Evolutionary conservation across 345 rosid genomes (phyloP).

Genomic region (Abelmoschus esculentus): DNA sequence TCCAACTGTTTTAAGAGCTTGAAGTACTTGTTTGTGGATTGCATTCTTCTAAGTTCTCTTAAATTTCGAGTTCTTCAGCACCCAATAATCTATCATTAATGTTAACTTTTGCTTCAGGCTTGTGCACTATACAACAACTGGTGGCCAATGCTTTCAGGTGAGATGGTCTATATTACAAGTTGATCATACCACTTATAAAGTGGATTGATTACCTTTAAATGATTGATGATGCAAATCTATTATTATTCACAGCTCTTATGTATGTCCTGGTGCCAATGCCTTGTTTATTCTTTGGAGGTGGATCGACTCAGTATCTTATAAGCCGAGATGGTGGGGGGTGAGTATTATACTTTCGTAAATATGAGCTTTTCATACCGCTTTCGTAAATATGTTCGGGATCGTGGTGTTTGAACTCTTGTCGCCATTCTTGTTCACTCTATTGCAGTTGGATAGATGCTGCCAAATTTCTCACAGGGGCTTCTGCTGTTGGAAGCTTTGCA

Average conservation of each 20-base stretch:
- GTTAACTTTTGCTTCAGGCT: constrained; percentile 40
- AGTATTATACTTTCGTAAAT: constrained; percentile 34
- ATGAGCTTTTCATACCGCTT: neutral
- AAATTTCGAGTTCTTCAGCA: neutral
- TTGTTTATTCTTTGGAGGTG: constrained; percentile 96
- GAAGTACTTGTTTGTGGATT: neutral
- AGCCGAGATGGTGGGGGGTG: constrained; percentile 98
- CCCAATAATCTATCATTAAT: neutral
- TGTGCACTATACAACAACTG: constrained; percentile 85
- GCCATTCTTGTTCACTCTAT: neutral
- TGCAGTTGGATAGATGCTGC: constrained; percentile 95
- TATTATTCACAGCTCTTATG: constrained; percentile 62
- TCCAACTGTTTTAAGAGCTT: neutral
- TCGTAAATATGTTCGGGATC: neutral
- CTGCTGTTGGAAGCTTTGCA: constrained; percentile 81
- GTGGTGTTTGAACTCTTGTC: neutral
- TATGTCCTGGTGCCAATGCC: constrained; percentile 96
- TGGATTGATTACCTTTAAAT: constrained; percentile 1
- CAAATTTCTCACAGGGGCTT: constrained; percentile 87
- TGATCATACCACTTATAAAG: constrained; percentile 5
- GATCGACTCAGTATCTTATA: constrained; percentile 73
- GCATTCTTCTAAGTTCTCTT: neutral
- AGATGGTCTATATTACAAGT: constrained; percentile 14
- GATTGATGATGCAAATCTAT: constrained; percentile 6
- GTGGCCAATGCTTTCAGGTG: constrained; percentile 97